Base-by-base conservation (phyloP, 192 early-diverging fungal genomes). In the Spinellus fusiger region DNA sequence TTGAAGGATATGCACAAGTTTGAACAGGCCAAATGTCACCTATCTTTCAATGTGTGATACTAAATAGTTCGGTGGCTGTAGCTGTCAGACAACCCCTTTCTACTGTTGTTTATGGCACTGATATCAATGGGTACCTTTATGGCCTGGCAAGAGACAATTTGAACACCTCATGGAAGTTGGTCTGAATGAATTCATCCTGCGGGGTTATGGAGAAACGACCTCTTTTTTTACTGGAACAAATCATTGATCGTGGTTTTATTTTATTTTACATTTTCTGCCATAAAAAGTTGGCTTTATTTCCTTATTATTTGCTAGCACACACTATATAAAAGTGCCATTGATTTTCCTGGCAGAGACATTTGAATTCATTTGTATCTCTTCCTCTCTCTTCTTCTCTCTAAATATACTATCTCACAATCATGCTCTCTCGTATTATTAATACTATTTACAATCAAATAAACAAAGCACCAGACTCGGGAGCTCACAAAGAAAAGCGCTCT, bases 381-480 rank as follows among this genome's bases (percentile, higher is more conserved):
- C n/a, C n/a, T n/a, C n/a, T n/a, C n/a, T n/a, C 5, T 54, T 31
- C 53, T n/a, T n/a, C 31, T 31, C 31, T 32, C 2, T 54, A 32
- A 26, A 29, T 12, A 27, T 29, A 34, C 46, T 31, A 29, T 47
- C 32, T n/a, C 46, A 47, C 27, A 20, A 44, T 13, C 27, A 18
- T 46, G 26, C 48, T 47, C 57, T 47, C 57, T 31, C 40, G 57
- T 25, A 32, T 59, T 20, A 59, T 47, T 44, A 44, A 12, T 12
- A 9, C 57, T 28, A 47, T 46, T 29, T 27, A 18, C 32, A 8
- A 59, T 29, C 57, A 59, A 59, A 49, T 26, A 32, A 49, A 23
- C 40, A 59, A 59, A 28, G 7, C 44, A 56, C 31, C 33, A 37
- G 15, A 35, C 54, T 3, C 15, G 33, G 3, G 26, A 31, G 34